Percentiles rank a stretch among this genome's conserved stretches.
Evolutionary conservation across 2,329 filamentous ascomycete genomes (phyloP).

Genomic region (Huntiella bhutanensis): DNA sequence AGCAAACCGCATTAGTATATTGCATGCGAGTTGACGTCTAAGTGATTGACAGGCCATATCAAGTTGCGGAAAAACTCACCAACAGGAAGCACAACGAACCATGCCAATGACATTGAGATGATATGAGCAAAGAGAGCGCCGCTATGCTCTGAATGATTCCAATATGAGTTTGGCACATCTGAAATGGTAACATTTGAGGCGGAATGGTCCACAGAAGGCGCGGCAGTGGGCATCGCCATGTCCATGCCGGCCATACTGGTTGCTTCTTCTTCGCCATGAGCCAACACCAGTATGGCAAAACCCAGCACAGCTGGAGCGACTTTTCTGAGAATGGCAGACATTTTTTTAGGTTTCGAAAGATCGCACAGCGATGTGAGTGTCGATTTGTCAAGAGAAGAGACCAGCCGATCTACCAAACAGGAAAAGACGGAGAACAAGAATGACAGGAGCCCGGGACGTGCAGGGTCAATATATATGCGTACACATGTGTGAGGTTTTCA

Average conservation of each 20-base stretch:
- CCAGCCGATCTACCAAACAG: background rate
- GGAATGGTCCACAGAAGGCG: slow-evolving; percentile 2
- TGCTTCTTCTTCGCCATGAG: slow-evolving; percentile 5
- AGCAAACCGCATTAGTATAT: slow-evolving; percentile 1
- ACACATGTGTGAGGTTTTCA: background rate
- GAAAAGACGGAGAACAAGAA: background rate
- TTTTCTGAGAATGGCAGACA: background rate
- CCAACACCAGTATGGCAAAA: slow-evolving; percentile 5
- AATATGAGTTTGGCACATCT: slow-evolving; percentile 33
- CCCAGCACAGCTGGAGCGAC: background rate
- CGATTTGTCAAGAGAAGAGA: too few relatives aligned
- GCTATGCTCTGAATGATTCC: slow-evolving; percentile 32
- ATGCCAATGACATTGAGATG: slow-evolving; percentile 47
- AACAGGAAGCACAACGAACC: slow-evolving; percentile 54
- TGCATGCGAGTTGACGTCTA: background rate
- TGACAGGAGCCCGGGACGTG: background rate
- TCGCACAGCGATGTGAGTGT: slow-evolving; percentile 6
- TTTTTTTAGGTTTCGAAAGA: background rate
- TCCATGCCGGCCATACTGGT: slow-evolving; percentile 5
- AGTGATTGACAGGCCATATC: background rate
- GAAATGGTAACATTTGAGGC: slow-evolving; percentile 5
- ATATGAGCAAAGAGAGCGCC: slow-evolving; percentile 51
- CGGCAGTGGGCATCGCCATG: slow-evolving; percentile 11
- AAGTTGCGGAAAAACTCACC: slow-evolving; percentile 31
- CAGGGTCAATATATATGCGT: background rate